Base-by-base conservation (phyloP, 805 yeast genomes). In the Saccharomycopsis olivae region DNA sequence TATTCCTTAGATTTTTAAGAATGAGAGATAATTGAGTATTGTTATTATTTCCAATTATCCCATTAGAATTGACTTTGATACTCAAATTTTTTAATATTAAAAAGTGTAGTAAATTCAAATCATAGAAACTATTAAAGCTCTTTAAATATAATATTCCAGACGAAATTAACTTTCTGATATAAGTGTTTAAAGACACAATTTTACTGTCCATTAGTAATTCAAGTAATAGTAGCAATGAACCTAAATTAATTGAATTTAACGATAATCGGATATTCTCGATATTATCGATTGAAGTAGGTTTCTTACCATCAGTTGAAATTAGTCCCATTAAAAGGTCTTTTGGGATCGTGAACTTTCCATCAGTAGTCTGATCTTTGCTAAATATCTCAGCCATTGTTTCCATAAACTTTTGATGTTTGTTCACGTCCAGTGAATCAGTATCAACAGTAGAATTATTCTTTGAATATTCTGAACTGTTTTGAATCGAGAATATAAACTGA, bases 141-240 rank as follows among this genome's bases (percentile, higher is more conserved):
- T 65, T 60, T 10, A 75, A 57, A 56, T 82, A 85, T 34, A 88
- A 72, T 1, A 86, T 65, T 3, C 96, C 98, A 1, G 92, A 77
- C 8, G 96, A 85, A 33, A 89, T 87, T 28, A 88, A 61, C 49
- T 78, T 74, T 51, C 96, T 64, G 42, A 88, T 65, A 52, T 89
- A 89, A 1, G 81, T 69, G 1, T 81, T 74, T 13, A 77, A 63
- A 2, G 72, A 58, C 18, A 81, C 65, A 18, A 80, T 55, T 34
- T 68, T 69, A 39, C 66, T 49, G 31, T 66, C 69, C 6, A 59
- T 48, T 36, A 66, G 65, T 3, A 78, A 55, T 53, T 73, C 78
- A 39, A 67, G 64, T 14, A 79, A 62, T 24, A 77, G 56, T n/a
- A 68, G 62, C 46, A 66, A 61, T 23, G 71, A 25, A 29, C 38